A percentile compares a stretch with the other conserved stretches of the same genome.
Conservation (phyloP, 257 asterid genomes). For the Solanum pimpinellifolium region DNA sequence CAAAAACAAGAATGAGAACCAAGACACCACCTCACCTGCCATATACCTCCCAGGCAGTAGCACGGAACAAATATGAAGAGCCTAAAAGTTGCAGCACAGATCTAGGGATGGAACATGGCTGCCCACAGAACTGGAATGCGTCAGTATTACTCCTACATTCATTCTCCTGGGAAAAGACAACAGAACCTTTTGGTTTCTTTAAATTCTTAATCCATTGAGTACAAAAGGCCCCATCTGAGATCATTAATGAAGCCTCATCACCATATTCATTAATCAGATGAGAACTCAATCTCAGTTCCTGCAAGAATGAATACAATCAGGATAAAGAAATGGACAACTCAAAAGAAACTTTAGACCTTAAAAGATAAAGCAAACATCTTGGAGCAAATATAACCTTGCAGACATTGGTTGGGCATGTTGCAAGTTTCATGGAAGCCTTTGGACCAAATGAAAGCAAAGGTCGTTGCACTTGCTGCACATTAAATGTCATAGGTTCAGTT, state of each 20-base stretch:
- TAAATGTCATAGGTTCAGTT: slow-evolving; percentile 3
- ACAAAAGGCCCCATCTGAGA: slow-evolving; percentile 72
- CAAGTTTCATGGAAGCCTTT: slow-evolving; percentile 69
- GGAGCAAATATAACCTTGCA: slow-evolving; percentile 52
- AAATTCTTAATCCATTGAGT: slow-evolving; percentile 66
- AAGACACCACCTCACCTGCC: slow-evolving; percentile 56
- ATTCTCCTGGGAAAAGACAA: slow-evolving; percentile 54
- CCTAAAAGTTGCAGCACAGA: slow-evolving; percentile 81
- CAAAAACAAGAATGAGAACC: slow-evolving; percentile 1
- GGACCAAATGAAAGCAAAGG: slow-evolving; percentile 93
- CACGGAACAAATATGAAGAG: slow-evolving; percentile 80
- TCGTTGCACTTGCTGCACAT: slow-evolving; percentile 88
- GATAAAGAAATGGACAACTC: slow-evolving; percentile 3
- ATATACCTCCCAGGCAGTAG: slow-evolving; percentile 92
- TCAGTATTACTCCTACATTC: slow-evolving; percentile 21
- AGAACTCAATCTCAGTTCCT: slow-evolving; percentile 78
- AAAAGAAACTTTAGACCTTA: neutral
- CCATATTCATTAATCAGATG: slow-evolving; percentile 64
- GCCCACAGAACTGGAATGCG: slow-evolving; percentile 54
- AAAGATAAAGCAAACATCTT: neutral
- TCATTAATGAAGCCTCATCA: slow-evolving; percentile 58
- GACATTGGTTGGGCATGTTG: slow-evolving; percentile 65
- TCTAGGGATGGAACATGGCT: slow-evolving; percentile 70
- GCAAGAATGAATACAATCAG: slow-evolving; percentile 13
- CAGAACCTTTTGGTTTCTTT: slow-evolving; percentile 50